phyloP scores from a whole-genome alignment of 495 filamentous ascomycete species.

The Tuber indicum region DNA sequence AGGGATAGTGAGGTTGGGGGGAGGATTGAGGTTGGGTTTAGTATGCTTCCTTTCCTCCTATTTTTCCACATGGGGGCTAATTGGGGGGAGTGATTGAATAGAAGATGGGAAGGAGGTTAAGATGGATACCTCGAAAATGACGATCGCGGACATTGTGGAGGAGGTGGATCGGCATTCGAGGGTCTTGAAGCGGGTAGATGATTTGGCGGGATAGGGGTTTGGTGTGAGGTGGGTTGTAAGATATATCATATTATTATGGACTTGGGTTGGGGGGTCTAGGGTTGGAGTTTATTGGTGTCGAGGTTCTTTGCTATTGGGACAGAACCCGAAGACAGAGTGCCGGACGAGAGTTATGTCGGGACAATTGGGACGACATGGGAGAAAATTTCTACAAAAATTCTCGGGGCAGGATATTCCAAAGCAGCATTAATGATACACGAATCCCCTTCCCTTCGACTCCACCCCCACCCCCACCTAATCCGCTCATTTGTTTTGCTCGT shows the following conservation, averaged over 20 bases:
- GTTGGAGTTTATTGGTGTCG: neutral
- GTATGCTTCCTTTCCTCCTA: slow-evolving; percentile 49
- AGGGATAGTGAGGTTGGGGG: slow-evolving; percentile 56
- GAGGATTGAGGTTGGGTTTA: slow-evolving; percentile 69
- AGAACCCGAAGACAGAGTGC: neutral
- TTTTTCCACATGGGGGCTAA: neutral
- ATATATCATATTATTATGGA: slow-evolving; percentile 16
- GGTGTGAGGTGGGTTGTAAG: slow-evolving; percentile 7
- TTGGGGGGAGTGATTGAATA: slow-evolving; percentile 39
- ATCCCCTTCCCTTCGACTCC: slow-evolving; percentile 9
- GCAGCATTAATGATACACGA: slow-evolving; percentile 26
- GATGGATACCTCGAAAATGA: slow-evolving; percentile 64
- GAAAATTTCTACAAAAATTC: neutral
- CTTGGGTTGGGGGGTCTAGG: neutral
- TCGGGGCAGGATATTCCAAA: slow-evolving; percentile 12
- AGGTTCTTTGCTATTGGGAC: neutral
- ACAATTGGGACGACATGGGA: neutral
- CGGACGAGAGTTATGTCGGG: neutral
- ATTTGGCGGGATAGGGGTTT: slow-evolving; percentile 55
- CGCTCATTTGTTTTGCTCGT: neutral
- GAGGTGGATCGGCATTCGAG: slow-evolving; percentile 88
- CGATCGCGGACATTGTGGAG: slow-evolving; percentile 78
- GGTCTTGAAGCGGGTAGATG: slow-evolving; percentile 68
- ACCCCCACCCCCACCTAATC: neutral
- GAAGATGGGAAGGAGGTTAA: slow-evolving; percentile 78